Conservation (phyloP, 192 early-diverging fungal genomes). For the Backusella macrospora region DNA sequence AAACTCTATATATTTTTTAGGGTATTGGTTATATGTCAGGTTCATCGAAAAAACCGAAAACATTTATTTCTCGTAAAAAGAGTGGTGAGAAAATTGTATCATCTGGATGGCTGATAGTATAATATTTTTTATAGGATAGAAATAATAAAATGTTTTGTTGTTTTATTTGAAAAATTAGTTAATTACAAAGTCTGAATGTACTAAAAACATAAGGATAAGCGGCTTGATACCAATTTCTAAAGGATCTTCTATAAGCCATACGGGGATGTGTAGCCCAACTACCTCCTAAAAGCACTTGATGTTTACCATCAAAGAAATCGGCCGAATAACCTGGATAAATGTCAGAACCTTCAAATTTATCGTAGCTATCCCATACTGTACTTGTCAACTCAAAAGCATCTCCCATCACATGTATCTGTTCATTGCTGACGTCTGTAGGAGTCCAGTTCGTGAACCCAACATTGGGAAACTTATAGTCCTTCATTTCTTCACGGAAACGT, state of each 20-base stretch:
- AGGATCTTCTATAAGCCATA: conserved; percentile 68
- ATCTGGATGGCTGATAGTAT: conserved; percentile 23
- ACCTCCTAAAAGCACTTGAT: conserved; percentile 81
- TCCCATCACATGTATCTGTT: conserved; percentile 48
- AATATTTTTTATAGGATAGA: background rate
- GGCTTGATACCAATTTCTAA: conserved; percentile 92
- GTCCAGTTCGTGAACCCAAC: conserved; percentile 72
- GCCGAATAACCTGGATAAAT: conserved; percentile 89
- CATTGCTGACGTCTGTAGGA: conserved; percentile 48
- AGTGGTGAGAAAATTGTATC: background rate
- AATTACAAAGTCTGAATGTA: conserved; percentile 59
- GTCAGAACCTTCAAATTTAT: conserved; percentile 62
- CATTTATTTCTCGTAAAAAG: conserved; percentile 28
- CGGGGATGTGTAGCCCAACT: conserved; percentile 87
- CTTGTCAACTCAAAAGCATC: conserved; percentile 85
- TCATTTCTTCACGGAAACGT: conserved; percentile 33
- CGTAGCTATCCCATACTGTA: conserved; percentile 62
- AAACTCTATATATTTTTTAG: background rate
- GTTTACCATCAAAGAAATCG: conserved; percentile 91
- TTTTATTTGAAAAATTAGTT: background rate
- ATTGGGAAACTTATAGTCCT: conserved; percentile 55
- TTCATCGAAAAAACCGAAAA: conserved; percentile 25
- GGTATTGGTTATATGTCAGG: conserved; percentile 37
- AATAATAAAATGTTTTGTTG: background rate
- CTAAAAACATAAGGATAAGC: conserved; percentile 85